A percentile compares a stretch with the other conserved stretches of the same genome.
These are phyloP conservation scores for Ceratobasidium sp. DNA, from an alignment of 1,284 basidiomycete species.

Conservation along the genomic window DNA sequence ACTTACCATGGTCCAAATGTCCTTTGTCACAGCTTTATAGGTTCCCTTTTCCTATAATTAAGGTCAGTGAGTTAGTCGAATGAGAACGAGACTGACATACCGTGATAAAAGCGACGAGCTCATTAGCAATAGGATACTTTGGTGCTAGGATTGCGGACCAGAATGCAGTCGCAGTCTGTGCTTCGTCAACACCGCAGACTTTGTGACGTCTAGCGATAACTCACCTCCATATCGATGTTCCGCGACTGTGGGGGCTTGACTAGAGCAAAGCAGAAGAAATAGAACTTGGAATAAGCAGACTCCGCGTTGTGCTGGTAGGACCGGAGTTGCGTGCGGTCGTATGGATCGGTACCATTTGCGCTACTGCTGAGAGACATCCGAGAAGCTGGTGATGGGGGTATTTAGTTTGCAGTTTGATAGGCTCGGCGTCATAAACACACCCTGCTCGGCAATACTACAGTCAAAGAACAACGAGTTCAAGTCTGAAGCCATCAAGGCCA, in stretches of 20 bases:
- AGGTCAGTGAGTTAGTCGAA: background rate
- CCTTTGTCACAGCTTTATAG: constrained; percentile 78
- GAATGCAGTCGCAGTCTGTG: constrained; percentile 69
- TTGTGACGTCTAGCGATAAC: constrained; percentile 23
- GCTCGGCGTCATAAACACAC: background rate
- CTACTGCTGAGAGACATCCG: constrained; percentile 24
- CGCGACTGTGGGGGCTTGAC: constrained; percentile 70
- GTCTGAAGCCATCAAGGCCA: constrained; percentile 63
- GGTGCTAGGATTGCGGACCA: constrained; percentile 74
- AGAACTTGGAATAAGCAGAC: constrained; percentile 66
- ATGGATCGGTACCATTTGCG: constrained; percentile 55
- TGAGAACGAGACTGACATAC: constrained; percentile 54
- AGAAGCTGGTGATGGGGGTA: background rate
- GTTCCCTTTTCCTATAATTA: constrained; percentile 61
- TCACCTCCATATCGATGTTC: constrained; percentile 79
- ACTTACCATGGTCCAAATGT: constrained; percentile 81
- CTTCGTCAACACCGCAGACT: background rate
- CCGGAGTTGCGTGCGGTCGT: constrained; percentile 59
- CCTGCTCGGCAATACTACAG: constrained; percentile 39
- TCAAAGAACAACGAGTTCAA: constrained; percentile 64
- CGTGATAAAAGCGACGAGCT: constrained; percentile 67
- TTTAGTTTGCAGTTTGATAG: background rate
- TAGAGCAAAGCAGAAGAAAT: constrained; percentile 69
- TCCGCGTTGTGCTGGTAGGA: constrained; percentile 59
- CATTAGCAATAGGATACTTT: constrained; percentile 66